Percentiles rank a stretch among this genome's conserved stretches.
Evolutionary conservation across 2,329 filamentous ascomycete species (phyloP).

Genomic region (Sporothrix schenckii): DNA sequence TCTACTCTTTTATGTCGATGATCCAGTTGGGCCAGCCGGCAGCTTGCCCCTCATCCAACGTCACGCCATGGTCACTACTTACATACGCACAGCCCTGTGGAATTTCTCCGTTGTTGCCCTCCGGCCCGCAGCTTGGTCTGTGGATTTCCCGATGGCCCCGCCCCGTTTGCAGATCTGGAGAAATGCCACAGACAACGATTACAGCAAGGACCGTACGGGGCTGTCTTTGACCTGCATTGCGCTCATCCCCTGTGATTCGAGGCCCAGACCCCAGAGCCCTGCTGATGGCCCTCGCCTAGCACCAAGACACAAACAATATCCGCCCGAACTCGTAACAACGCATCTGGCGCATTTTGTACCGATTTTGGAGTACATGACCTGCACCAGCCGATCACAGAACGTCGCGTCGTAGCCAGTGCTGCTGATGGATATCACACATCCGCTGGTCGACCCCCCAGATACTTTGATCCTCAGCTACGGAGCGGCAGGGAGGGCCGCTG

Average conservation of each 20-base stretch:
- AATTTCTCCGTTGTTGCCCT: constrained; percentile 3
- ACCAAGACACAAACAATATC: constrained; percentile 12
- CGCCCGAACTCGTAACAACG: neutral
- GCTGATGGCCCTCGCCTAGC: too few relatives aligned
- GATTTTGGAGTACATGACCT: neutral
- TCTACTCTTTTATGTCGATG: neutral
- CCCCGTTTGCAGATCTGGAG: constrained; percentile 14
- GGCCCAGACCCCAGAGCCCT: neutral
- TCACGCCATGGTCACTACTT: neutral
- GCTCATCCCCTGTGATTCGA: neutral
- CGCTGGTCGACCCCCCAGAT: neutral
- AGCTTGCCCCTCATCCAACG: neutral
- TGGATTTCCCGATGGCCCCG: neutral
- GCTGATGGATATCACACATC: constrained; percentile 3
- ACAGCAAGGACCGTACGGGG: neutral
- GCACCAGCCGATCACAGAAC: neutral
- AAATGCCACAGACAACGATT: constrained; percentile 2
- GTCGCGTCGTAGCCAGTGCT: neutral
- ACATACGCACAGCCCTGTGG: neutral
- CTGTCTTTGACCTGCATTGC: neutral
- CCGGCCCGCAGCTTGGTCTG: constrained; percentile 3
- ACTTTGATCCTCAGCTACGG: neutral
- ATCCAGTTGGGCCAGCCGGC: neutral
- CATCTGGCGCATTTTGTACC: neutral
- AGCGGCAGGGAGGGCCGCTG: neutral